Base-by-base conservation (phyloP, 208 protist genomes). In the Naegleria lovaniensis region DNA sequence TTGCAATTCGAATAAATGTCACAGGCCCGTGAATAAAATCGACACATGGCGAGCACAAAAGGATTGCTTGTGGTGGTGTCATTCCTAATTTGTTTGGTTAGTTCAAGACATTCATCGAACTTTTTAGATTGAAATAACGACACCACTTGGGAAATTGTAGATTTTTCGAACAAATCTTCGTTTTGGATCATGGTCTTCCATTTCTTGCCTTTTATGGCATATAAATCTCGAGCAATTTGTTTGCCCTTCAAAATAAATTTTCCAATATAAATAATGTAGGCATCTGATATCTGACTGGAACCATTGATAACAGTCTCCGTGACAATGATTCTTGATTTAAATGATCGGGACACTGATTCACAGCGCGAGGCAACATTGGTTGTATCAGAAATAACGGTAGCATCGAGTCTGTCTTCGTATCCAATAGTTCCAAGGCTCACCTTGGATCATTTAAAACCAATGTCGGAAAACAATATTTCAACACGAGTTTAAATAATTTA, bases 341-440 rank as follows among this genome's bases (percentile, higher is more conserved):
- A 87, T 22, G 22, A 9, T 52, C 33, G 51, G 11, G 83, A 52
- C 11, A 87, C 5, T 7, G 40, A 41, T 87, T 87, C 83, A 87
- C 15, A 40, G n/a, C 83, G 40, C 0, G 38, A 48, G 16, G 83
- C 83, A 48, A 39, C 43, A 48, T 87, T 87, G 9, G 43, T 39
- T 13, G 83, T 51, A 87, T 87, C 83, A 36, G 83, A 87, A 33
- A 87, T 87, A 4, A 92, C 91, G 13, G 91, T 92, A 75, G 89
- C 92, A 84, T 92, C 58, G 0, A 92, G 39, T 33, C 83, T 1
- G 15, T 33, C 9, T 15, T 51, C 43, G 36, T 67, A 92, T 55
- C 91, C 91, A 40, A 92, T 48, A n/a, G 90, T 92, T 29, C 91
- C 91, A 33, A 91, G 52, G 7, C 43, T 48, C 43, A 48, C 43